Percentiles rank a stretch among this genome's conserved stretches.
Evolutionary conservation across 805 yeast species (phyloP).

Genomic region (Hanseniaspora clermontiae): DNA sequence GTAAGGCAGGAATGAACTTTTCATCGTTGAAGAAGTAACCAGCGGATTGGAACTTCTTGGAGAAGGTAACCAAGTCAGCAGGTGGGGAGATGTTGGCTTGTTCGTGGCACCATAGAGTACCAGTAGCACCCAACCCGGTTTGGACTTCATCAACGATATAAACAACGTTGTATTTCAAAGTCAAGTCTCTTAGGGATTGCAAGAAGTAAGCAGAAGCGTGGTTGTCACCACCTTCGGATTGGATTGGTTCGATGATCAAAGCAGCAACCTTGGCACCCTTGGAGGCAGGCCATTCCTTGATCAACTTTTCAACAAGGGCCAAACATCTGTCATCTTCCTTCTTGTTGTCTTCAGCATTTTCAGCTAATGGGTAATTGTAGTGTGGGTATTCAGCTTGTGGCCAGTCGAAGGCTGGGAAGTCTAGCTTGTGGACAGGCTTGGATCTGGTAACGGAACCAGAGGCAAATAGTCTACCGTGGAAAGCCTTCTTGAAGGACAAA

Average conservation of each 20-base stretch:
- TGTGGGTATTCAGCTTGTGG: conserved; percentile 90
- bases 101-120: conserved; percentile 63
- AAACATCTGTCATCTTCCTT: conserved; percentile 75
- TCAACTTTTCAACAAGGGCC: conserved; percentile 56
- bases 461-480: conserved; percentile 93
- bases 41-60: conserved; percentile 62
- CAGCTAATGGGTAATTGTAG: conserved; percentile 72
- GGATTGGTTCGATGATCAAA: conserved; percentile 76
- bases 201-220: conserved; percentile 51
- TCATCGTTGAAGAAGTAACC: conserved; percentile 56
- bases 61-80: conserved; percentile 58
- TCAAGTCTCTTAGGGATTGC: conserved; percentile 50
- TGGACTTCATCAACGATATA: conserved; percentile 63
- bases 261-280: conserved; percentile 63
- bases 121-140: conserved; percentile 64
- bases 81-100: conserved; percentile 50
- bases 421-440: conserved; percentile 87
- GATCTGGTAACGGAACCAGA: conserved; percentile 84
- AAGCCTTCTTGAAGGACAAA: conserved; percentile 72
- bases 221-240: conserved; percentile 68
- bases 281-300: conserved; percentile 42
- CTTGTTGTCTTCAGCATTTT: conserved; percentile 48
- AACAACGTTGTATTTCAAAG: conserved; percentile 43
- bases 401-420: conserved; percentile 89
- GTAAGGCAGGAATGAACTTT: conserved; percentile 43